Conservation (phyloP, 1,139 yeast genomes). For the Entelexis paramagnoliae region DNA sequence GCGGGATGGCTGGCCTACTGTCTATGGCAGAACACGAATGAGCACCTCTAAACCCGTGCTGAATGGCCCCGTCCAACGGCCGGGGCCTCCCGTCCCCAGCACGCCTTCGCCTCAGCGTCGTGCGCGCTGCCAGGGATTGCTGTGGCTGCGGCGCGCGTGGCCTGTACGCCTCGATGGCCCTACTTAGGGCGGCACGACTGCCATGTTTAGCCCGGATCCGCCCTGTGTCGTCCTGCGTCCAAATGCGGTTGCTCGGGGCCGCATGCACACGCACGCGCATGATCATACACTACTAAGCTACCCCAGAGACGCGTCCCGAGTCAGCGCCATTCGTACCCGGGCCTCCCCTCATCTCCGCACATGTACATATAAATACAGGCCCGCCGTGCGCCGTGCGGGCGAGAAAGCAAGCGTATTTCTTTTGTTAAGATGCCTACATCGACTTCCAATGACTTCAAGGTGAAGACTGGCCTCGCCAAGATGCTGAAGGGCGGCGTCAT, state of each 20-base stretch:
- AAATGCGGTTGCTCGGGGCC: neutral
- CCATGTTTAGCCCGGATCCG: neutral
- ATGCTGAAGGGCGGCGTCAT: constrained; percentile 72
- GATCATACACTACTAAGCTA: neutral
- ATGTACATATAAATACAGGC: neutral
- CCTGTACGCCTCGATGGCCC: too few relatives aligned
- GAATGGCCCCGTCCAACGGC: too few relatives aligned
- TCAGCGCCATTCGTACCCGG: neutral
- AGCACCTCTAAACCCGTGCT: too few relatives aligned
- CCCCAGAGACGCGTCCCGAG: neutral
- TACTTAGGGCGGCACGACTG: too few relatives aligned
- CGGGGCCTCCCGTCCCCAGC: too few relatives aligned
- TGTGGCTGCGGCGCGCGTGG: too few relatives aligned
- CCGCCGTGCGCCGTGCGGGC: neutral
- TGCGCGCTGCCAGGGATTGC: too few relatives aligned
- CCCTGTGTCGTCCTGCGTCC: neutral
- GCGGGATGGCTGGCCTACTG: too few relatives aligned
- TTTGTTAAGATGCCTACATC: neutral
- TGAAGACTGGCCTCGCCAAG: constrained; percentile 76
- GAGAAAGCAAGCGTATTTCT: neutral
- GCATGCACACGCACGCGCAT: neutral
- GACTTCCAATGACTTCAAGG: constrained; percentile 36
- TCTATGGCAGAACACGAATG: too few relatives aligned
- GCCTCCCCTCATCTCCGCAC: neutral
- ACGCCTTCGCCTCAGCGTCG: too few relatives aligned